A percentile compares a stretch with the other conserved stretches of the same genome.
Evolutionary conservation across 148 eudicot species (phyloP).

Genomic region (Vaccinium vitisidaea): DNA sequence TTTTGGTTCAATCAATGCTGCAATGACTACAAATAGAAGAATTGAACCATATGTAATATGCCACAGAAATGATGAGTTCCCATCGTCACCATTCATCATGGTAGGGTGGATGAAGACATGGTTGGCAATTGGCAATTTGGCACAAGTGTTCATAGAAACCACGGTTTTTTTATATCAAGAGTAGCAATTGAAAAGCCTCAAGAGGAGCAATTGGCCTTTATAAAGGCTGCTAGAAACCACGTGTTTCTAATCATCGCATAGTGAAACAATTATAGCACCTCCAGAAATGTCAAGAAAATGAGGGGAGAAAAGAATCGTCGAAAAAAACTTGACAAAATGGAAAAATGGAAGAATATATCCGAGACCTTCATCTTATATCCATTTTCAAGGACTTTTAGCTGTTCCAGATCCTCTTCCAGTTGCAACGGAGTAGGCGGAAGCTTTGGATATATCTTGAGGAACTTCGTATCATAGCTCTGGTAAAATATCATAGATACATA

Average conservation of each 20-base stretch:
- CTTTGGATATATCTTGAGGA: constrained; percentile 69
- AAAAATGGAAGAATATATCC: neutral
- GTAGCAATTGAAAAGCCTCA: neutral
- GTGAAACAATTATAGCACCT: neutral
- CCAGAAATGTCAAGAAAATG: neutral
- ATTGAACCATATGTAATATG: neutral
- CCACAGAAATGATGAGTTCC: neutral
- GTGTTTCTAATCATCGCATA: neutral
- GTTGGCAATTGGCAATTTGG: neutral
- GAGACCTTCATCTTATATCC: constrained; percentile 93
- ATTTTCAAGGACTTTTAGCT: constrained; percentile 90
- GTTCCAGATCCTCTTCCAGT: constrained; percentile 96
- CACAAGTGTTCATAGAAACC: neutral
- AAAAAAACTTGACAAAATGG: neutral
- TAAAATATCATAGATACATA: neutral
- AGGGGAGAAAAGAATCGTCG: neutral
- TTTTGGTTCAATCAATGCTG: neutral
- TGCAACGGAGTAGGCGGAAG: constrained; percentile 82
- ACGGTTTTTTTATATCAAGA: too few relatives aligned
- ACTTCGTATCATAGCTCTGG: constrained; percentile 82
- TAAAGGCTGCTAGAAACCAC: neutral
- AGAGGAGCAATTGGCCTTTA: neutral
- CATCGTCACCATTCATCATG: neutral
- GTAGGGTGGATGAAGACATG: neutral
- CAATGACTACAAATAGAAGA: neutral